A percentile compares a stretch with the other conserved stretches of the same genome.
phyloP scores from a whole-genome alignment of 495 filamentous ascomycete genomes.

The Tetracladium marchalianum region DNA sequence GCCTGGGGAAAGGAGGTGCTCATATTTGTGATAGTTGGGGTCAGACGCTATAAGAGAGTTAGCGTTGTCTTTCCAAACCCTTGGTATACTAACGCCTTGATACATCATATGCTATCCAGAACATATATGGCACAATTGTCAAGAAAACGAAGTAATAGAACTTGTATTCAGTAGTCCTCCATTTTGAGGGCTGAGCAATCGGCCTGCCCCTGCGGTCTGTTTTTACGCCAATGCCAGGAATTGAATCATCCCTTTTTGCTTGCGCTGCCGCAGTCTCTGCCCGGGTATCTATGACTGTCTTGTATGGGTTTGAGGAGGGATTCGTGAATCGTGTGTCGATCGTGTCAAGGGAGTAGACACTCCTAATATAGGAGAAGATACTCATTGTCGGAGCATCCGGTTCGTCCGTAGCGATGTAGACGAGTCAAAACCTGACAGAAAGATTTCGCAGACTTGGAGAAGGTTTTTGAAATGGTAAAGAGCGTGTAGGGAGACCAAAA shows the following conservation, averaged over 20 bases:
- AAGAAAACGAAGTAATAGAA: conserved; percentile 68
- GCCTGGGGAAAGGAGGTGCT: conserved; percentile 60
- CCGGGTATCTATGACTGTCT: conserved; percentile 32
- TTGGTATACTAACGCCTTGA: conserved; percentile 57
- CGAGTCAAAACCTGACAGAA: too few relatives aligned
- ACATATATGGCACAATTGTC: conserved; percentile 73
- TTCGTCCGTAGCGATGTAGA: too few relatives aligned
- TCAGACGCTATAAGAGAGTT: conserved; percentile 50
- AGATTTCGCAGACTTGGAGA: too few relatives aligned
- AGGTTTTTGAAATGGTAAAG: too few relatives aligned
- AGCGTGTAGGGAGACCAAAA: too few relatives aligned
- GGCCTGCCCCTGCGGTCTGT: conserved; percentile 35
- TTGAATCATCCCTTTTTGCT: conserved; percentile 18
- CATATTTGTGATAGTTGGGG: conserved; percentile 69
- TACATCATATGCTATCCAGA: conserved; percentile 74
- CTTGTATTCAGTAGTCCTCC: conserved; percentile 81
- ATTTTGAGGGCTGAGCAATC: conserved; percentile 50
- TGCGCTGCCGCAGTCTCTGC: conserved; percentile 22
- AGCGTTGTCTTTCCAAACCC: not conserved
- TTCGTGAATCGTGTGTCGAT: conserved; percentile 86
- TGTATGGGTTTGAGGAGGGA: conserved; percentile 56
- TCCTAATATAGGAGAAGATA: conserved; percentile 20
- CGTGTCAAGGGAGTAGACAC: conserved; percentile 76
- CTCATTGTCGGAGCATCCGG: conserved; percentile 7
- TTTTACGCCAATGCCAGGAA: conserved; percentile 20